Evolutionary conservation across 441 rosid species (phyloP), one percentile per base, ranked within the genome.

Genomic region (Omphalea diandra): DNA sequence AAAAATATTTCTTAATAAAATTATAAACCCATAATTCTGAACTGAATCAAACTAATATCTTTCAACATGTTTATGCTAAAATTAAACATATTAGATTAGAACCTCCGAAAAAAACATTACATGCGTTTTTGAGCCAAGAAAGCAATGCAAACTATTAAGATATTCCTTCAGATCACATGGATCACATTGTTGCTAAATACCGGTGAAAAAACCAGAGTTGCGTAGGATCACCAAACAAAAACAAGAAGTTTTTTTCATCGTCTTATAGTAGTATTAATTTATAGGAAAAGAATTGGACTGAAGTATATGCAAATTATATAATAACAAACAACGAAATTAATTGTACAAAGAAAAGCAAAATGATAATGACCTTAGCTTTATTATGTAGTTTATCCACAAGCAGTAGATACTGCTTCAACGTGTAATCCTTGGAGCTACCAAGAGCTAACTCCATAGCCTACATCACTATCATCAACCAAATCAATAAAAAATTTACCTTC

Each of bases 371-470:
- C 91, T 83, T 85, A 32, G 96, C 70, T 79, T 89, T 93, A 0
- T 75, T 73, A 69, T 85, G 86, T 47, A 90, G 74, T 73, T 87
- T 90, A 71, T 83, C 76, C 11, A 62, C 84, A 55, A 90, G 85
- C 57, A 76, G 46, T 70, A 88, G 66, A 77, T 88, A 93, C 67
- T 79, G 94, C 81, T 87, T 90, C 82, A 90, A 76, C 31, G 97
- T 75, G 63, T 93, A 93, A 65, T 89, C 93, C 79, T 83, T 89
- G 14, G 88, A 81, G 80, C 65, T 81, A 35, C 94, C 97, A 41
- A 90, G 77, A 61, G 84, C 89, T 8, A 83, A 86, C 75, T 72
- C 87, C 94, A 94, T 83, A 69, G 98, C 97, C 97, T 93, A 62
- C n/a, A n/a, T 50, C 71, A 72, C 22, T 24, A 35, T 68, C 60